phyloP scores from a whole-genome alignment of 768 basidiomycete species.

The Dendrothele bispora region DNA sequence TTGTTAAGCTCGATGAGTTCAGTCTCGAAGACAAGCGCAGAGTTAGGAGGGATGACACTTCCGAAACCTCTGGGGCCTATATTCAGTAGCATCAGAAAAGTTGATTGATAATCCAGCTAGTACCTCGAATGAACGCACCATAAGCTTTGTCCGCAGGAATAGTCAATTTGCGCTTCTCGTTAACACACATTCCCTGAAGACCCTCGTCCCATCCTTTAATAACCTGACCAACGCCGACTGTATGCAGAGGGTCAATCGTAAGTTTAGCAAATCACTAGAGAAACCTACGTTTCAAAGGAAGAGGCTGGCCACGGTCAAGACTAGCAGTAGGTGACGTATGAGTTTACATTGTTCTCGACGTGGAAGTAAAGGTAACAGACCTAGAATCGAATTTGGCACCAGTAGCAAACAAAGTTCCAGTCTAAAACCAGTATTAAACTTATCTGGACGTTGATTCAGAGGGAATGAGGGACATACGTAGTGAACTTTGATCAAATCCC shows the following conservation, averaged over 20 bases:
- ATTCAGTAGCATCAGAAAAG: neutral
- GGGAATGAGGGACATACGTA: slow-evolving; percentile 49
- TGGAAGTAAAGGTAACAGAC: slow-evolving; percentile 39
- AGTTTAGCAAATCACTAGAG: neutral
- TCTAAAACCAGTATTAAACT: slow-evolving; percentile 39
- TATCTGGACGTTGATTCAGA: no score
- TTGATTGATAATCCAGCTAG: neutral
- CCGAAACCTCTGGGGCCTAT: slow-evolving; percentile 77
- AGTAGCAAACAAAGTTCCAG: slow-evolving; percentile 73
- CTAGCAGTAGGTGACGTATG: slow-evolving; percentile 31
- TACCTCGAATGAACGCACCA: slow-evolving; percentile 51
- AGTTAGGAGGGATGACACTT: slow-evolving; percentile 71
- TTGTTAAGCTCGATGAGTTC: slow-evolving; percentile 71
- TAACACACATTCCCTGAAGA: slow-evolving; percentile 79
- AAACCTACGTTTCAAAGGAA: slow-evolving; percentile 73
- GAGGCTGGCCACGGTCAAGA: slow-evolving; percentile 69
- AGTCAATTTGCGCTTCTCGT: slow-evolving; percentile 86
- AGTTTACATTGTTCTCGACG: neutral
- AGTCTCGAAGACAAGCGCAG: slow-evolving; percentile 84
- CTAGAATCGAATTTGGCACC: slow-evolving; percentile 92
- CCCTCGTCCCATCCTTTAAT: slow-evolving; percentile 87
- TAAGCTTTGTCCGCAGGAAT: slow-evolving; percentile 83
- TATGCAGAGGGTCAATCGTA: no score
- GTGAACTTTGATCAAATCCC: slow-evolving; percentile 72
- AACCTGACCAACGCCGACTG: slow-evolving; percentile 80